Percentiles rank a stretch among this genome's conserved stretches.
phyloP scores from a whole-genome alignment of 2,329 filamentous ascomycete species.

The Thelonectria rubi region DNA sequence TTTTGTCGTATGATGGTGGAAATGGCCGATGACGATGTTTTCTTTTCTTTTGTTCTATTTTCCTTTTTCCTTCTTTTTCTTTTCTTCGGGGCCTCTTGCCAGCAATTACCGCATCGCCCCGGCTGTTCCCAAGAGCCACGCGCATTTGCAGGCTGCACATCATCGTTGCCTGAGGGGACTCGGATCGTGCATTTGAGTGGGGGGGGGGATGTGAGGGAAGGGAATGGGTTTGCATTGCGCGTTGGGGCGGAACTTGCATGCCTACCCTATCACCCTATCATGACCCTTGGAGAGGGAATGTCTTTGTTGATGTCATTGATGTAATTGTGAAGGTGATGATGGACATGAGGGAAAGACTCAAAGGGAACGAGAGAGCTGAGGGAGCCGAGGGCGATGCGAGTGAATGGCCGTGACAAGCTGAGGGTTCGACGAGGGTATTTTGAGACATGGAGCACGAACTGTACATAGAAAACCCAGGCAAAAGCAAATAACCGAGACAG shows the following conservation, averaged over 20 bases:
- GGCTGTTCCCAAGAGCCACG: not conserved
- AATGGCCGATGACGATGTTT: slow-evolving; percentile 10
- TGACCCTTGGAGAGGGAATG: not conserved
- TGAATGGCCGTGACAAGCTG: not conserved
- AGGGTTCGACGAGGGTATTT: not conserved
- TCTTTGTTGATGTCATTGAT: not conserved
- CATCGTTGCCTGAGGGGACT: not conserved
- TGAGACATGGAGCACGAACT: not conserved
- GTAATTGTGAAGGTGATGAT: not conserved
- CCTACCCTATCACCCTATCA: not conserved
- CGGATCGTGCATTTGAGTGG: not conserved
- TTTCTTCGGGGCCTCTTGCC: not conserved
- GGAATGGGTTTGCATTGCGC: not conserved
- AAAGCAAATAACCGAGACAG: not conserved
- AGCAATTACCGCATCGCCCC: not conserved
- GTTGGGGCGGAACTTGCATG: not conserved
- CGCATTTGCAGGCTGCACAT: slow-evolving; percentile 6
- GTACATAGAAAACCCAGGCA: not conserved
- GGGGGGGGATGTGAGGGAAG: not conserved
- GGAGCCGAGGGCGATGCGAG: not conserved
- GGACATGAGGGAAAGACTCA: not conserved
- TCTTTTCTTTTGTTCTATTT: slow-evolving; percentile 12
- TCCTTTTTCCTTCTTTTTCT: not conserved
- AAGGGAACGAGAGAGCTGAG: not conserved
- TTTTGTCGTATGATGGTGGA: slow-evolving; percentile 35